Base-by-base conservation (phyloP, 306 rosid species). In the Rosa chinensis region DNA sequence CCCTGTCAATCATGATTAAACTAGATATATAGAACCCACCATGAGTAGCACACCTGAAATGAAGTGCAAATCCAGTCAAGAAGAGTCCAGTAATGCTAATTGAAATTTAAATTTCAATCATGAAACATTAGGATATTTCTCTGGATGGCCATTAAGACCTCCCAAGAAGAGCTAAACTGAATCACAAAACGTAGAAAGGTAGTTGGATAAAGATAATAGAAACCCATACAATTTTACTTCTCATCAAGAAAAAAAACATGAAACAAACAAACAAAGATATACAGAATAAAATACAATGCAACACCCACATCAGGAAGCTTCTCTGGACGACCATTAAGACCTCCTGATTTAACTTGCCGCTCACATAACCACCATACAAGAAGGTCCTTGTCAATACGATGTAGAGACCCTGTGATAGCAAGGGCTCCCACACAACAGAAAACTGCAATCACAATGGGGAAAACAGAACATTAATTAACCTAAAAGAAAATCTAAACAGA, bases 11-110 rank as follows among this genome's bases (percentile, higher is more conserved):
- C 96, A 93, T 92, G 90, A 82, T 95, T 83, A 95, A 86, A 88
- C 99, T 93, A 82, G 98, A 93, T 81, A n/a, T n/a, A n/a, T n/a
- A 93, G 94, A 85, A 86, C 97, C 98, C 98, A 93, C 97, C 98
- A 93, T 0, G 93, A 90, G 85, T 91, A 91, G 89, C 98, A 91
- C 53, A 95, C 99, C 97, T 95, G 87, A 73, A 70, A 47, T 37
- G 47, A 64, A 72, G 66, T 47, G 82, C 42, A 74, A 58, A 82
- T 39, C 37, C 48, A 73, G 18, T 77, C 70, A 87, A 70, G 61
- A 45, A 81, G 44, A 78, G 70, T 82, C 49, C 53, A 62, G 32
- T 37, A 67, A 63, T 43, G 68, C 71, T 37, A 62, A 66, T 18
- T 39, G 47, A 39, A 66, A 44, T 43, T 43, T 43, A 13, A 8